Evolutionary conservation across 2,329 filamentous ascomycete genomes (phyloP), one percentile per base, ranked within the genome.

Genomic region (Xylaria sp.): DNA sequence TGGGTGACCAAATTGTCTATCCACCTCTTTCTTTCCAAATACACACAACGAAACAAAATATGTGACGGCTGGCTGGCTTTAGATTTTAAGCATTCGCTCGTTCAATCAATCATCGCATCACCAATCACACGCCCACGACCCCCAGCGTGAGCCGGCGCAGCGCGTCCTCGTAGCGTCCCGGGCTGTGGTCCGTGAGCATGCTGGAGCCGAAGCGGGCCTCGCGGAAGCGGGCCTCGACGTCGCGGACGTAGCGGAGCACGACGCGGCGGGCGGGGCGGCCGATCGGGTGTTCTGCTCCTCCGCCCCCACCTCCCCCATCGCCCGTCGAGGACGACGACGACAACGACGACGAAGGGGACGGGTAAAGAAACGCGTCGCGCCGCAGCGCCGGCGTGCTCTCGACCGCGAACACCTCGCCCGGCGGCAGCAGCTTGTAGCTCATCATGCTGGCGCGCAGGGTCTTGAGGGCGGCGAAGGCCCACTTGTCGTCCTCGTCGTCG

Each of bases 161-260:
- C 53, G 84, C 85, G 54, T 83, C 81, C 70, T 92, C 89, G 66
- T 92, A 92, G 60, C 85, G 78, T 21, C 83, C 87, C 2, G 89
- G 89, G 60, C 84, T 90, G 67, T 92, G 89, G 68, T 92, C 89
- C 54, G 84, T 79, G 71, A 92, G 75, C 87, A 91, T 90, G 43
- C 86, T 85, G 20, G 85, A 82, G 4, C 85, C 87, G 67, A 92
- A 91, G 40, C 81, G 77, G 39, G 91, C 75, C 72, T 92, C 89
- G 22, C 82, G 78, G 68, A 92, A 92, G 48, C 83, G 75, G 19
- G 78, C 78, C 66, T 91, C 88, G 24, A 91, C 88, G 68, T 92
- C 85, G 51, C 82, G 75, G 11, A 92, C 79, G 56, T 90, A 89
- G 66, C 84, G 87, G 45, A 92, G 72, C 56, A 90, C 83, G 39